Evolutionary conservation across 305 asterid genomes (phyloP), one percentile per base, ranked within the genome.

Genomic region (Withania somnifera): DNA sequence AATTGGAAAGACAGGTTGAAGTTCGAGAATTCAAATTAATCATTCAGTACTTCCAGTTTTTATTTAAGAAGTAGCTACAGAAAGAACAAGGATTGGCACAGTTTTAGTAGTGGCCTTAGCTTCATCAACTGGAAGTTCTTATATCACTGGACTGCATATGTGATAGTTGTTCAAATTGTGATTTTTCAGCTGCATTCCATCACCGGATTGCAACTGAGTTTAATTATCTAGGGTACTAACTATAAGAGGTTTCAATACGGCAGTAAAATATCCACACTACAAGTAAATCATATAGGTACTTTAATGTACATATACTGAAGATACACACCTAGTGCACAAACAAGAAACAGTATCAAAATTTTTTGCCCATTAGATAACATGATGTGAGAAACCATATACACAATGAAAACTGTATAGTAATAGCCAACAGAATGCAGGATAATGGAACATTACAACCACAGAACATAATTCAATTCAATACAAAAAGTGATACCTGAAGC

Each of bases 401-500:
- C 42, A 63, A 63, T 14, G 42, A 63, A 19, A 63, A 63, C 30
- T 63, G 24, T 15, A 15, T 28, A 63, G 71, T 30, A 32, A 14
- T 30, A 63, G 13, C 13, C 45, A 63, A 63, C 71, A 63, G 24
- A 63, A 63, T 30, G 24, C 69, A 61, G 42, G 71, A 30, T 45
- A 26, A 47, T 24, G 40, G 24, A 73, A 24, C 20, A 24, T 0
- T 24, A 47, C 1, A 26, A 24, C 79, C 14, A 45, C 24, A 14
- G 1, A 24, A 14, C 79, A 73, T 45, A 45, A 71, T 56, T 13
- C 47, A 7, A 26, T 83, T 34, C 36, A 73, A 50, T 26, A 60
- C 50, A 40, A 52, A 81, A 51, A 56, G 61, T 26, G 38, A 81
- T 86, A 94, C 99, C 98, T 91, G 84, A 80, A 94, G 88, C 87